Conservation (phyloP, 345 rosid species). For the Passiflora organensis region DNA sequence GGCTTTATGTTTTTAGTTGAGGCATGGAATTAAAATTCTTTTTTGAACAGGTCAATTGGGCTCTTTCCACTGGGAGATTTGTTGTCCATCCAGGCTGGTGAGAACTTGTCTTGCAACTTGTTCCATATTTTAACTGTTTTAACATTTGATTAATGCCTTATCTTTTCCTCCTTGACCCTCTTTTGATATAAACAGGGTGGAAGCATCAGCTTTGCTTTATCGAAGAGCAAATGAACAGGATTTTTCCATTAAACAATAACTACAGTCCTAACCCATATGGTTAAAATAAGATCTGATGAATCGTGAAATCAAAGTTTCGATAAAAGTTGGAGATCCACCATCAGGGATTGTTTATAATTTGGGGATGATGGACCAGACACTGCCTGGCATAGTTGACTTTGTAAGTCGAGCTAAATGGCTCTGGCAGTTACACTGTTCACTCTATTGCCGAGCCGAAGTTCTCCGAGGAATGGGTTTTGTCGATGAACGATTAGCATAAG, state of each 20-base stretch:
- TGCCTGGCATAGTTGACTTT: background rate
- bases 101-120: conserved; percentile 23
- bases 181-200: conserved; percentile 65
- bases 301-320: conserved; percentile 16
- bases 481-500: no score
- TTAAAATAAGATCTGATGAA: conserved; percentile 29
- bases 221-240: conserved; percentile 89
- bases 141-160: conserved; percentile 12
- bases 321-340: conserved; percentile 15
- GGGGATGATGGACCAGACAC: background rate
- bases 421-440: background rate
- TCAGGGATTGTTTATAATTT: conserved; percentile 17
- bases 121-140: background rate
- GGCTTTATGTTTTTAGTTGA: background rate
- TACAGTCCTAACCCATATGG: conserved; percentile 16
- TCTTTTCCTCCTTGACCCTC: background rate
- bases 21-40: conserved; percentile 10
- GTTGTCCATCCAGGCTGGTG: conserved; percentile 98
- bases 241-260: conserved; percentile 72
- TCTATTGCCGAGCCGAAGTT: background rate
- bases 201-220: conserved; percentile 95
- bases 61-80: conserved; percentile 60
- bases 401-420: background rate
- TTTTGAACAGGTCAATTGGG: conserved; percentile 90
- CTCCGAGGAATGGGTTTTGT: no score